A percentile compares a stretch with the other conserved stretches of the same genome.
Evolutionary conservation across 495 filamentous ascomycete genomes (phyloP).

Genomic region (Xylaria acuta): DNA sequence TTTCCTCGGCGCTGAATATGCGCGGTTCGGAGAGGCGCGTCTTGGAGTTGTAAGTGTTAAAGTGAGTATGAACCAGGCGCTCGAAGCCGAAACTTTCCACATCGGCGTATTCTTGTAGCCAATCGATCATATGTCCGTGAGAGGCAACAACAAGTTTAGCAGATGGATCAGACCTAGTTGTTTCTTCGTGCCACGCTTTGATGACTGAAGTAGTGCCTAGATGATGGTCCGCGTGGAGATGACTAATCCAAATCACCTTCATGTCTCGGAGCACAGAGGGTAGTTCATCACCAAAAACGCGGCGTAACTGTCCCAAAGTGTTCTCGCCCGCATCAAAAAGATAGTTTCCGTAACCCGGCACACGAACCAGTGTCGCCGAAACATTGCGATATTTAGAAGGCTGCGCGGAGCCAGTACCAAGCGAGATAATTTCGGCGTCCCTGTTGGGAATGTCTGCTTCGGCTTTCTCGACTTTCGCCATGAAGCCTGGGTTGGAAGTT

Average conservation of each 20-base stretch:
- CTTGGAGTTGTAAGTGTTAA: conserved; percentile 25
- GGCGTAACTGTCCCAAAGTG: conserved; percentile 87
- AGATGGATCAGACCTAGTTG: conserved; percentile 30
- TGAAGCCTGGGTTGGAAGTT: conserved; percentile 48
- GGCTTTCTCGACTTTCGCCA: conserved; percentile 44
- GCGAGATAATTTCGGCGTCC: conserved; percentile 80
- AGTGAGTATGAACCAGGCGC: conserved; percentile 39
- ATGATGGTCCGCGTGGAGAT: conserved; percentile 96
- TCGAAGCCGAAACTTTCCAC: conserved; percentile 80
- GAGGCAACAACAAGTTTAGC: conserved; percentile 57
- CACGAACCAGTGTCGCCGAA: conserved; percentile 80
- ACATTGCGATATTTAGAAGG: conserved; percentile 97
- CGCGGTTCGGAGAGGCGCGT: conserved; percentile 16
- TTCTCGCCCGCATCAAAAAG: conserved; percentile 92
- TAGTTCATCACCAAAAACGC: conserved; percentile 70
- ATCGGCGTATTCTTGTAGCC: conserved; percentile 75
- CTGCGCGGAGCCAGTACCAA: conserved; percentile 88
- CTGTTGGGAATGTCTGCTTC: conserved; percentile 66
- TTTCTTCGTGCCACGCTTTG: conserved; percentile 74
- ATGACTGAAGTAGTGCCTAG: conserved; percentile 81
- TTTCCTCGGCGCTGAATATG: conserved; percentile 31
- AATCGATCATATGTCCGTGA: conserved; percentile 68
- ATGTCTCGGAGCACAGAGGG: conserved; percentile 76
- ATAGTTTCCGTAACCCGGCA: conserved; percentile 83
- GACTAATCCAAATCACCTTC: conserved; percentile 89